These are phyloP conservation scores for Spongospora subterranea DNA, from an alignment of 208 protist species.

Conservation along the genomic window DNA sequence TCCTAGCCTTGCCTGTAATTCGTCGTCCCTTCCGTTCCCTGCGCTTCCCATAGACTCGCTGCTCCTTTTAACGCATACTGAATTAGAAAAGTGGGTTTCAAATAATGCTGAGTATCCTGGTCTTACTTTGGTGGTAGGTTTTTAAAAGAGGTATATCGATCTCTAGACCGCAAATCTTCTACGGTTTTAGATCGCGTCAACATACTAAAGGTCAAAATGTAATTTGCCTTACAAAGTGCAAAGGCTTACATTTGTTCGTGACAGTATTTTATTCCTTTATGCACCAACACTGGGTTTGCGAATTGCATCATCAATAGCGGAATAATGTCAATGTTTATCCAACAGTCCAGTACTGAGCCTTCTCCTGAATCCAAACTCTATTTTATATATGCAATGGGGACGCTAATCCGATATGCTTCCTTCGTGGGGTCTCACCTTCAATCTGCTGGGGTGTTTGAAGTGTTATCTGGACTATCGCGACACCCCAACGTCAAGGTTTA, in stretches of 20 bases:
- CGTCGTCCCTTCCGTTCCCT: background rate
- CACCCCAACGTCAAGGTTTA: background rate
- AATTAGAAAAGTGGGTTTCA: constrained; percentile 11
- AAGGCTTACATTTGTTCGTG: background rate
- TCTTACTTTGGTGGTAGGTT: background rate
- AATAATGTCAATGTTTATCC: constrained; percentile 50
- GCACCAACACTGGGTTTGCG: constrained; percentile 44
- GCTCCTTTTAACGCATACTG: constrained; percentile 2
- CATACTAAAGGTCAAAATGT: background rate
- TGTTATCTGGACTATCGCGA: background rate
- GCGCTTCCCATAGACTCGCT: background rate
- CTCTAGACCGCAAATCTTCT: background rate
- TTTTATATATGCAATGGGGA: constrained; percentile 44
- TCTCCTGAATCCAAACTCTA: constrained; percentile 8
- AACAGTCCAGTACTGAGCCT: background rate
- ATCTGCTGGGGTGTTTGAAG: background rate
- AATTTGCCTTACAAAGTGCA: background rate
- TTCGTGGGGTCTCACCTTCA: background rate
- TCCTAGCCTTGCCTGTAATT: background rate
- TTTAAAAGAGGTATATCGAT: constrained; percentile 28
- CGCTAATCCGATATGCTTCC: constrained; percentile 30
- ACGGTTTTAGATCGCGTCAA: background rate
- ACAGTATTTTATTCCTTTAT: constrained; percentile 46
- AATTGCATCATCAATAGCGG: constrained; percentile 52
- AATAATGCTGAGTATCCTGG: background rate